Conservation (phyloP, 805 yeast species). For the Hemisphaericaspora nanyangensis region DNA sequence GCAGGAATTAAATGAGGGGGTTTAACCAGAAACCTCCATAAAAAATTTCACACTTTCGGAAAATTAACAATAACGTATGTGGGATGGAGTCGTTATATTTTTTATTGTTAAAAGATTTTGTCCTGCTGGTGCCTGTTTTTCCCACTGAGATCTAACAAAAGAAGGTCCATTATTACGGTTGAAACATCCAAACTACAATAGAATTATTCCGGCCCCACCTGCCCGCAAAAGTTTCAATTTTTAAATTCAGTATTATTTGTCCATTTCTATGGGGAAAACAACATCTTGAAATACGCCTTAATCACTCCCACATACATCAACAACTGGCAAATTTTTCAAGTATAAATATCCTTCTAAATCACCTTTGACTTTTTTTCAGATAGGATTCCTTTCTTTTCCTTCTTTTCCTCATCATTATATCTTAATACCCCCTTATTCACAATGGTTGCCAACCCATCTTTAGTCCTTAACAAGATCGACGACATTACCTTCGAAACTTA, state of each 20-base stretch:
- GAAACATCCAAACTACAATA: neutral
- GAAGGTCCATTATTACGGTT: neutral
- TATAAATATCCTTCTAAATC: neutral
- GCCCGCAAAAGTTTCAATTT: neutral
- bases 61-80: too few species aligned
- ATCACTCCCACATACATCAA: too few species aligned
- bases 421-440: neutral
- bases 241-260: neutral
- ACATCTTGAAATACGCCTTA: too few species aligned
- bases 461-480: constrained; percentile 63
- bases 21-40: too few species aligned
- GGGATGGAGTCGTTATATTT: too few species aligned
- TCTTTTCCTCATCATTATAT: neutral
- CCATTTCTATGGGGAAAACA: too few species aligned
- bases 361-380: neutral
- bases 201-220: neutral
- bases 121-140: too few species aligned
- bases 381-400: neutral
- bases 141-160: too few species aligned
- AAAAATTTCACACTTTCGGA: too few species aligned
- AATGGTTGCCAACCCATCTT: constrained; percentile 42
- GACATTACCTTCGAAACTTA: constrained; percentile 64
- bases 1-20: too few species aligned
- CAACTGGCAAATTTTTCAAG: neutral
- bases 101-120: too few species aligned